These are phyloP conservation scores for Paramyrothecium sp. DNA, from an alignment of 2,329 filamentous ascomycete genomes.

Conservation along the genomic window DNA sequence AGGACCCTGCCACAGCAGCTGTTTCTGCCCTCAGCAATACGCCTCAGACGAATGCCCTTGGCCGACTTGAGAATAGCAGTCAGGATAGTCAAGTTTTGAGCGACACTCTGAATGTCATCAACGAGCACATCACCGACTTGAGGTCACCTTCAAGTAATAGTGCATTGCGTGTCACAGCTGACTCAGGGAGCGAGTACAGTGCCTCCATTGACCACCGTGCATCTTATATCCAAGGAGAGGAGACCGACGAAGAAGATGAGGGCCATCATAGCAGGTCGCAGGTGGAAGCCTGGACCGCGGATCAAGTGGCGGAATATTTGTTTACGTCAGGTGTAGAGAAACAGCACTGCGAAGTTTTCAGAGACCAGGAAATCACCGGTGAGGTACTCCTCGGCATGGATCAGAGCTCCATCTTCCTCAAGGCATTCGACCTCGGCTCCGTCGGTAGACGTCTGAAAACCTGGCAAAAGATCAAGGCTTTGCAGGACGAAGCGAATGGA, in stretches of 20 bases:
- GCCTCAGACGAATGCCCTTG: conserved; percentile 21
- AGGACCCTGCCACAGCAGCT: conserved; percentile 22
- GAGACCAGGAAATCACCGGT: conserved; percentile 92
- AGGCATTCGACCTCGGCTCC: conserved; percentile 89
- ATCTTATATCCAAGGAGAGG: conserved; percentile 91
- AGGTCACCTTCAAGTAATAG: conserved; percentile 53
- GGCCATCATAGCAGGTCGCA: conserved; percentile 65
- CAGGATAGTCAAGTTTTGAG: conserved; percentile 76
- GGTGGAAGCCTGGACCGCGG: conserved; percentile 76
- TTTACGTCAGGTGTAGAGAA: conserved; percentile 83
- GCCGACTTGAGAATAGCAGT: conserved; percentile 39
- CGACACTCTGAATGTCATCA: conserved; percentile 92
- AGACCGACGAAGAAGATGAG: conserved; percentile 93
- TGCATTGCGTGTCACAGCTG: conserved; percentile 50
- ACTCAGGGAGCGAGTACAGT: conserved; percentile 90
- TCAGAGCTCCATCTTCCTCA: conserved; percentile 91
- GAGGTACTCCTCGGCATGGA: conserved; percentile 94
- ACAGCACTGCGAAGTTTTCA: conserved; percentile 89
- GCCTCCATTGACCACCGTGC: conserved; percentile 72
- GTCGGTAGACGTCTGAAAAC: conserved; percentile 88
- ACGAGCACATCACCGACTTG: conserved; percentile 94
- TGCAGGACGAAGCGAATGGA: conserved; percentile 82
- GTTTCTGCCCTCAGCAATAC: conserved; percentile 25
- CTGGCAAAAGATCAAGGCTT: conserved; percentile 91
- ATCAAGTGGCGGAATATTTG: conserved; percentile 84